Conservation (phyloP, 164 flowering plant genomes). For the Vitis rotundifolia region DNA sequence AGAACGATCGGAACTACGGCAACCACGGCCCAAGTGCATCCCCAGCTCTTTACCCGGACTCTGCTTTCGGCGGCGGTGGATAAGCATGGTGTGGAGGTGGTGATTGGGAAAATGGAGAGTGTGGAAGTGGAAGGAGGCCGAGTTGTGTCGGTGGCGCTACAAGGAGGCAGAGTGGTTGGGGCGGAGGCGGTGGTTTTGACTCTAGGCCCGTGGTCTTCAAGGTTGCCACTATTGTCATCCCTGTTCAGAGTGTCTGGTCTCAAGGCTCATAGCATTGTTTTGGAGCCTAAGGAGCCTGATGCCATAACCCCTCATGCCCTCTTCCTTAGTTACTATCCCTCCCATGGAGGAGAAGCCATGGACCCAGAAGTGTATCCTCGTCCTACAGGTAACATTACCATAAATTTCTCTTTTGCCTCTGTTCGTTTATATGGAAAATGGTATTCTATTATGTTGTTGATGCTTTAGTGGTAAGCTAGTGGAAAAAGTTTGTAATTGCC, state of each 20-base stretch:
- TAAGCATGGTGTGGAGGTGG: constrained; percentile 61
- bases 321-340: constrained; percentile 56
- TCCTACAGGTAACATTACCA: constrained; percentile 59
- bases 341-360: constrained; percentile 53
- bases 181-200: constrained; percentile 83
- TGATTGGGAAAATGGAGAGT: constrained; percentile 69
- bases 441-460: neutral
- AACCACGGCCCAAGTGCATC: constrained; percentile 96
- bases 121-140: constrained; percentile 56
- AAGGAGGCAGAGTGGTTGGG: constrained; percentile 44
- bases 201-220: constrained; percentile 85
- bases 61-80: constrained; percentile 54
- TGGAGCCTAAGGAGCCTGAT: constrained; percentile 62
- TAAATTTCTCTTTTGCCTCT: neutral
- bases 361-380: constrained; percentile 92
- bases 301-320: constrained; percentile 84
- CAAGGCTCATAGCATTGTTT: constrained; percentile 85
- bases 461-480: neutral
- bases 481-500: neutral
- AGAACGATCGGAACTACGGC: constrained; percentile 63
- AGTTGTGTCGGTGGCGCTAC: constrained; percentile 53
- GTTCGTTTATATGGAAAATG: neutral
- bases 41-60: constrained; percentile 67
- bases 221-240: constrained; percentile 46
- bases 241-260: constrained; percentile 69